Base-by-base conservation (phyloP, 2,329 filamentous ascomycete genomes). In the Scortechinia acanthostroma region DNA sequence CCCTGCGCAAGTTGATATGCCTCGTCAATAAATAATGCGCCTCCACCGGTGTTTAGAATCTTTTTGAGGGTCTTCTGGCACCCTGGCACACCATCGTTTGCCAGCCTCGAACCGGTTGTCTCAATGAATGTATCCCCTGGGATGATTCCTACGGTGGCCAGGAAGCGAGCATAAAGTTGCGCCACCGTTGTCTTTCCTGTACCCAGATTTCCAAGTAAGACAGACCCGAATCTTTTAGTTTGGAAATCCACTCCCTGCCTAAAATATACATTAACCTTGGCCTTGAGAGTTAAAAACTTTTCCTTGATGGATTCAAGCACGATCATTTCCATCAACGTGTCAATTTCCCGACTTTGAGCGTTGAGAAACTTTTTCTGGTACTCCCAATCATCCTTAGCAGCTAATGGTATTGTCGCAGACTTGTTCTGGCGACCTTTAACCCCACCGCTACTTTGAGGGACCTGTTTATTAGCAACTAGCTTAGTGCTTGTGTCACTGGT, bases 171-270 rank as follows among this genome's bases (percentile, higher is more conserved):
- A 47, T 88, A 90, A 0, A 86, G 61, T 0, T 85, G 71, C 0
- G 86, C 86, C 0, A 91, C 80, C 0, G 86, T 91, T 0, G 87
- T 91, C 65, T 90, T 90, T 0, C 80, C 77, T 6, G 86, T 90
- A 3, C 87, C 86, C 0, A 86, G 86, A 52, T 90, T 91, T 0
- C 86, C 86, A 0, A 90, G 61, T 2, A 91, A 60, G 0, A 73
- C 71, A 1, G 75, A 72, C 4, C 82, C 76, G 44, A 84, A 80
- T 1, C 86, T 66, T 48, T 88, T 80, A 0, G 65, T 61, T 1
- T 61, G 64, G 0, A 86, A 56, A 1, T 77, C 69, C 0, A 76
- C 60, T 0, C 64, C 63, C 55, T 89, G 86, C 0, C 79, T 68
- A 0, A 80, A 52, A 0, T 69, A 60, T 0, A 71, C 76, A 28